Evolutionary conservation across 345 rosid genomes (phyloP).

Genomic region (Raphanus sativus): DNA sequence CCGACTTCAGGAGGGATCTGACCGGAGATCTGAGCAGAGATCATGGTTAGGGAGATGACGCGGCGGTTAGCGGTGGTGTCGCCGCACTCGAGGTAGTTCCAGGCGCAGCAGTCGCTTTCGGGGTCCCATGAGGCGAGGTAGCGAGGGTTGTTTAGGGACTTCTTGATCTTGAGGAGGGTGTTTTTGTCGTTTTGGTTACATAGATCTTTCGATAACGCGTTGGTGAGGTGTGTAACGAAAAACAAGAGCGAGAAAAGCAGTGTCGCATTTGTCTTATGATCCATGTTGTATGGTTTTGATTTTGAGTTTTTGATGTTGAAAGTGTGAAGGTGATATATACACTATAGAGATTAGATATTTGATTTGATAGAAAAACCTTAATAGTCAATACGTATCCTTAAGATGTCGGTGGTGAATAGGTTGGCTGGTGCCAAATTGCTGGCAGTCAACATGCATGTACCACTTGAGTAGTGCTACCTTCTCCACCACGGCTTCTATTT

Average conservation of each 20-base stretch:
- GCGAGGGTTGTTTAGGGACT: conserved; percentile 58
- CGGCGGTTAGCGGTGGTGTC: conserved; percentile 56
- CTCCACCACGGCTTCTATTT: background rate
- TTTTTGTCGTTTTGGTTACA: conserved; percentile 65
- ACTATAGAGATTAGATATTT: background rate
- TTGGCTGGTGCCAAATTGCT: background rate
- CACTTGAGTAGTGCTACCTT: background rate
- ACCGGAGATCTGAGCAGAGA: conserved; percentile 47
- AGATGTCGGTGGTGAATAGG: conserved; percentile 7
- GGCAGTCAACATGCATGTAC: background rate
- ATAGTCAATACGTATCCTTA: background rate
- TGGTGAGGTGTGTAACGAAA: conserved; percentile 23
- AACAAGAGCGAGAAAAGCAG: conserved; percentile 28
- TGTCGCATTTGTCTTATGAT: conserved; percentile 18
- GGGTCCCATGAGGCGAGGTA: conserved; percentile 60
- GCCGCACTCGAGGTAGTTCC: conserved; percentile 60
- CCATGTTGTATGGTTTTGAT: conserved; percentile 2
- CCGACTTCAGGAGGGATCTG: conserved; percentile 56
- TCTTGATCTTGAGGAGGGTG: conserved; percentile 57
- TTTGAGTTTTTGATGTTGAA: background rate
- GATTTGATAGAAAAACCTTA: background rate
- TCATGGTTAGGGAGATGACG: conserved; percentile 52
- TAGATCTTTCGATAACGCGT: conserved; percentile 41
- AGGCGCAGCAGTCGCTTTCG: conserved; percentile 65
- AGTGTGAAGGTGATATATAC: background rate